Percentiles rank a stretch among this genome's conserved stretches.
Conservation (phyloP, 2,329 filamentous ascomycete genomes). For the Botrytis hyacinthi region DNA sequence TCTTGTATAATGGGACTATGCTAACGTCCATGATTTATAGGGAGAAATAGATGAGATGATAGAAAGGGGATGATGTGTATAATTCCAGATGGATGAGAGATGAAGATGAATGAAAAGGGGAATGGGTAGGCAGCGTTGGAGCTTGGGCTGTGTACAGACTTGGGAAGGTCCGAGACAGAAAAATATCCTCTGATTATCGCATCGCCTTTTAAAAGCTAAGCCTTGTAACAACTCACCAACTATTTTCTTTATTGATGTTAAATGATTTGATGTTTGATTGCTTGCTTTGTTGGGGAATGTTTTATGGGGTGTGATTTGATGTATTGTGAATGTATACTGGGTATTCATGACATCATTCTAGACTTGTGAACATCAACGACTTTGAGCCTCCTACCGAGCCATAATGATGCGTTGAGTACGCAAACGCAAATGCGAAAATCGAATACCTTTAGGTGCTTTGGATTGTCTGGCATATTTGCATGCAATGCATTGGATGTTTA, state of each 20-base stretch:
- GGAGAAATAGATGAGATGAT: conserved; percentile 25
- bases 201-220: conserved; percentile 27
- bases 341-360: not conserved
- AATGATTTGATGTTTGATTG: conserved; percentile 9
- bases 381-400: too few relatives aligned
- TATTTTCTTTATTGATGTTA: conserved; percentile 20
- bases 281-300: not conserved
- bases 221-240: conserved; percentile 22
- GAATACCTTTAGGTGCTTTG: not conserved
- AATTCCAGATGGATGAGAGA: conserved; percentile 30
- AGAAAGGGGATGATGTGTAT: conserved; percentile 27
- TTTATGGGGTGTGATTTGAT: not conserved
- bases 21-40: conserved; percentile 1
- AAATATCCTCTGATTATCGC: conserved; percentile 29
- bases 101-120: conserved; percentile 25
- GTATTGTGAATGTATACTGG: not conserved
- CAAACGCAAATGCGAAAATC: not conserved
- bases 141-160: conserved; percentile 32
- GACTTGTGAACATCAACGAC: not conserved
- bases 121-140: conserved; percentile 23
- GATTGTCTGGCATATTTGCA: not conserved
- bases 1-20: not conserved
- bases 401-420: not conserved
- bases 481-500: not conserved
- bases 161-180: conserved; percentile 24